A percentile compares a stretch with the other conserved stretches of the same genome.
Evolutionary conservation across 495 filamentous ascomycete genomes (phyloP).

Genomic region (Hypoxylon fuscum): DNA sequence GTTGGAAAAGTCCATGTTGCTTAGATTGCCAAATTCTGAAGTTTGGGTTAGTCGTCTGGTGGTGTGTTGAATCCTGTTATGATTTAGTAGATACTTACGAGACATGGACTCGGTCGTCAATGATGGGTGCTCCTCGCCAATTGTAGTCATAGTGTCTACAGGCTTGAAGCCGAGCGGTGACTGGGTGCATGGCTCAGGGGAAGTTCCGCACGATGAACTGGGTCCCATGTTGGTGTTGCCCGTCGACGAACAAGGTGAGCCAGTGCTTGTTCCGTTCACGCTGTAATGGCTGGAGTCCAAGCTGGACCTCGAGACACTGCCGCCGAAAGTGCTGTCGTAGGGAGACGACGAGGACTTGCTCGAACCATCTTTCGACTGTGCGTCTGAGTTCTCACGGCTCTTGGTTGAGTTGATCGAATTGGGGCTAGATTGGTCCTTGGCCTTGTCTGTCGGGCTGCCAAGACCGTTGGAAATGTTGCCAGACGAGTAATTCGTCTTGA

Average conservation of each 20-base stretch:
- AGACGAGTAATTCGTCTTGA: slow-evolving; percentile 39
- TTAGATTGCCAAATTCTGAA: slow-evolving; percentile 47
- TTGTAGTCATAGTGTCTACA: slow-evolving; percentile 65
- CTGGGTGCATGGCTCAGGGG: slow-evolving; percentile 63
- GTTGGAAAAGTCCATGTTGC: slow-evolving; percentile 51
- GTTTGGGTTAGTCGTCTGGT: slow-evolving; percentile 17
- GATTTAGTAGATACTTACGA: slow-evolving; percentile 44
- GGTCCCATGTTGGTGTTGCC: slow-evolving; percentile 63
- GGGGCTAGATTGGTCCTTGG: slow-evolving; percentile 43
- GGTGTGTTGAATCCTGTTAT: neutral
- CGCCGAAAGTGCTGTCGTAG: slow-evolving; percentile 47
- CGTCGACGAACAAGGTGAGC: slow-evolving; percentile 69
- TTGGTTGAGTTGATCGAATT: slow-evolving; percentile 40
- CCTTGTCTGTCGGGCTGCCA: slow-evolving; percentile 43
- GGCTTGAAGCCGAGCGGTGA: slow-evolving; percentile 66
- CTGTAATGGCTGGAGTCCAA: slow-evolving; percentile 64
- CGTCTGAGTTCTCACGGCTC: slow-evolving; percentile 39
- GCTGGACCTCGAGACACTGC: slow-evolving; percentile 64
- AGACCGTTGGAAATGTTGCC: slow-evolving; percentile 40
- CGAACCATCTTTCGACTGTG: slow-evolving; percentile 48
- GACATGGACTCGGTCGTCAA: slow-evolving; percentile 39
- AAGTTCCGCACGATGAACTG: slow-evolving; percentile 81
- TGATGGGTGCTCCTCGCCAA: slow-evolving; percentile 62
- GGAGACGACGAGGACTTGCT: slow-evolving; percentile 47
- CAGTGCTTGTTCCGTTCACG: slow-evolving; percentile 51